phyloP scores from a whole-genome alignment of 805 yeast genomes.

The Naumovozyma castellii region DNA sequence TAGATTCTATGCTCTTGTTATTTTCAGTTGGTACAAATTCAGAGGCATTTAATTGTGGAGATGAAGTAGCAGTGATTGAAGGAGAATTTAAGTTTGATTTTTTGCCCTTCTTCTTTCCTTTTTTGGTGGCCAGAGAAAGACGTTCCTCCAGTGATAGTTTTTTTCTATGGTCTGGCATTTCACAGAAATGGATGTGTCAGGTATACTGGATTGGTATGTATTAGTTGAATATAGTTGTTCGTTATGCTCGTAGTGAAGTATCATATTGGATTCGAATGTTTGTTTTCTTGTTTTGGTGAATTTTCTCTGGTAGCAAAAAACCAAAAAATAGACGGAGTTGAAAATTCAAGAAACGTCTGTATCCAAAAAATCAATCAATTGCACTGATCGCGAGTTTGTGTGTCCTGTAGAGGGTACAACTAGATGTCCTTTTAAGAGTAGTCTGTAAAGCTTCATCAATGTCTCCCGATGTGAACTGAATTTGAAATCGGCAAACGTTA shows the following conservation, averaged over 20 bases:
- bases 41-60: no score
- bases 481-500: constrained; percentile 12
- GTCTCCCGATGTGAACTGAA: constrained; percentile 6
- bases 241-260: no score
- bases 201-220: no score
- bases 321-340: background rate
- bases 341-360: background rate
- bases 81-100: constrained; percentile 7
- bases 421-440: constrained; percentile 8
- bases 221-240: no score
- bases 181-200: background rate
- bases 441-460: constrained; percentile 10
- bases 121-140: constrained; percentile 68
- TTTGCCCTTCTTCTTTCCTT: constrained; percentile 27
- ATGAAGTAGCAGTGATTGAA: background rate
- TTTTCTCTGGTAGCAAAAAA: background rate
- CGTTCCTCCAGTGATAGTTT: constrained; percentile 77
- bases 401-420: background rate
- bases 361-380: constrained; percentile 13
- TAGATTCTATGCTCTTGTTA: no score
- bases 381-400: constrained; percentile 3
- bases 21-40: no score
- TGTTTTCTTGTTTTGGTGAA: background rate
- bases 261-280: no score
- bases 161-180: constrained; percentile 27